A percentile compares a stretch with the other conserved stretches of the same genome.
phyloP scores from a whole-genome alignment of 371 early-diverging fungal genomes.

The Haplosporangium sp. region DNA sequence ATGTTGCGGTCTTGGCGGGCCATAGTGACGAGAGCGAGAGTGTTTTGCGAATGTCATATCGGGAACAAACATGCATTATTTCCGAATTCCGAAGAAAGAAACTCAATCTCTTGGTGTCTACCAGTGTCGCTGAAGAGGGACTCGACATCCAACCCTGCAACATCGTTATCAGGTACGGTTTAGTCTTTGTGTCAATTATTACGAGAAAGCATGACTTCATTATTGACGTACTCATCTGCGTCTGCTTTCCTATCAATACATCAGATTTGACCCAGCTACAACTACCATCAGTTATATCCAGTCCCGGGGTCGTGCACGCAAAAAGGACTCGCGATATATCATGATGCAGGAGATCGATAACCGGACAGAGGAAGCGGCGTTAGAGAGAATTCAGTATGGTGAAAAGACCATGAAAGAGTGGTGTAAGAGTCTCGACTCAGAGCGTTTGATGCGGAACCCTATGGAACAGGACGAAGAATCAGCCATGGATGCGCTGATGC shows the following conservation, averaged over 20 bases:
- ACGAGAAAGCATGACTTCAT: background rate
- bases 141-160: conserved; percentile 96
- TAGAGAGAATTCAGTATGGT: conserved; percentile 56
- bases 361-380: conserved; percentile 48
- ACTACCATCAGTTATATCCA: conserved; percentile 87
- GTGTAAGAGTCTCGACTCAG: conserved; percentile 60
- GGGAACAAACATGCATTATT: conserved; percentile 74
- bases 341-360: conserved; percentile 74
- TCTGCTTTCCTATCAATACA: background rate
- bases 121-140: conserved; percentile 97
- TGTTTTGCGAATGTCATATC: conserved; percentile 67
- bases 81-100: conserved; percentile 75
- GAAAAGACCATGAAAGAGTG: conserved; percentile 69
- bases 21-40: conserved; percentile 54
- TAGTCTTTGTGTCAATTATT: background rate
- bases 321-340: conserved; percentile 77
- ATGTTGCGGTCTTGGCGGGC: conserved; percentile 74
- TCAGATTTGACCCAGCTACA: conserved; percentile 81
- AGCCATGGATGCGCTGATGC: conserved; percentile 45
- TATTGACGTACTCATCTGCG: too few species aligned
- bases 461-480: conserved; percentile 46
- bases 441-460: conserved; percentile 52
- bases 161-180: conserved; percentile 83
- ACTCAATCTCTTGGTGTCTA: conserved; percentile 87
- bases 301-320: conserved; percentile 94